Conservation (phyloP, 192 early-diverging fungal species). For the Coemansia sp. region DNA sequence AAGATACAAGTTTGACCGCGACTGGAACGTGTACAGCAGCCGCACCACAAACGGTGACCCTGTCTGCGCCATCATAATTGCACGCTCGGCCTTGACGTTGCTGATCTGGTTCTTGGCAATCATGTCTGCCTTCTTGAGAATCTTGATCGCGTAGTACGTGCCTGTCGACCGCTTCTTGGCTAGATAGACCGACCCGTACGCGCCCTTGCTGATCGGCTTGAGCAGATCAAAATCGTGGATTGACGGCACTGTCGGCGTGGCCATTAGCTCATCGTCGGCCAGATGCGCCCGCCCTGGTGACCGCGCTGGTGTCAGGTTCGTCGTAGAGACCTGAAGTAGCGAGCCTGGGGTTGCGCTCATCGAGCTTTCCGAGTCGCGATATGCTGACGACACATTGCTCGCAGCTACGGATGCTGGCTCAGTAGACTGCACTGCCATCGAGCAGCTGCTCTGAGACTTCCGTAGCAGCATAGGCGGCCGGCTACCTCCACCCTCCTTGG, state of each 20-base stretch:
- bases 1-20: constrained; percentile 80
- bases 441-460: constrained; percentile 1
- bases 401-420: neutral
- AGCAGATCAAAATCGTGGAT: constrained; percentile 89
- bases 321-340: constrained; percentile 13
- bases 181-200: constrained; percentile 87
- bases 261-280: constrained; percentile 14
- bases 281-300: constrained; percentile 9
- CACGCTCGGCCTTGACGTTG: constrained; percentile 47
- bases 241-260: constrained; percentile 65
- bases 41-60: constrained; percentile 85
- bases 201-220: constrained; percentile 87
- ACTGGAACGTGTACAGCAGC: constrained; percentile 85
- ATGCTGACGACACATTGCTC: neutral
- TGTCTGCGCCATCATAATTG: constrained; percentile 80
- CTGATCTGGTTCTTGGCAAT: constrained; percentile 76
- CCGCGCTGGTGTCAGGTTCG: constrained; percentile 2
- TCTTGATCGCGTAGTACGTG: constrained; percentile 88
- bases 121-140: constrained; percentile 87
- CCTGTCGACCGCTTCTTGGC: constrained; percentile 79
- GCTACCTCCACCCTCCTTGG: no score
- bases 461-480: neutral
- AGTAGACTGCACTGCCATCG: neutral
- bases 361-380: neutral
- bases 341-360: neutral